Conservation (phyloP, 2,329 filamentous ascomycete genomes). For the Tolypocladium cylindrosporum region DNA sequence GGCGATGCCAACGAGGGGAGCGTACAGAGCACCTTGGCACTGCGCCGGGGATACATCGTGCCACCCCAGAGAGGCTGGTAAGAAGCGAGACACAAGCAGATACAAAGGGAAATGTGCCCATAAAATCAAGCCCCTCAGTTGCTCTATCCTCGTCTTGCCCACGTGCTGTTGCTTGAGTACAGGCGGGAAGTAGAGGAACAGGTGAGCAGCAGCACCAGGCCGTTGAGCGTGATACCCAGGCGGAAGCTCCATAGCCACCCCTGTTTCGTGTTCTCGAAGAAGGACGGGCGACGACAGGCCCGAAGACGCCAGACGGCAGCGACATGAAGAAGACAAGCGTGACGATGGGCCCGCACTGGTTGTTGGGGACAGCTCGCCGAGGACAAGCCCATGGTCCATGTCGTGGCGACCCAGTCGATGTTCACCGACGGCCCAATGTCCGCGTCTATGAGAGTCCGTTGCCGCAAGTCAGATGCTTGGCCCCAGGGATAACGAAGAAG, state of each 20-base stretch:
- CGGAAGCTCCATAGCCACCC: not conserved
- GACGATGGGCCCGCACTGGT: not conserved
- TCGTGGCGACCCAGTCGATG: not conserved
- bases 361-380: not conserved
- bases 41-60: not conserved
- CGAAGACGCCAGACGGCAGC: not conserved
- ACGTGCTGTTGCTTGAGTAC: not conserved
- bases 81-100: not conserved
- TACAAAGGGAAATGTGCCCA: not conserved
- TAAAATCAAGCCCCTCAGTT: not conserved
- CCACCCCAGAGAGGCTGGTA: not conserved
- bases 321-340: not conserved
- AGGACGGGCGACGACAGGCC: not conserved
- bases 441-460: not conserved
- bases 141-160: not conserved
- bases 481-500: no score
- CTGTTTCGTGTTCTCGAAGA: not conserved
- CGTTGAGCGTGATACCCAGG: not conserved
- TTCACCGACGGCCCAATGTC: not conserved
- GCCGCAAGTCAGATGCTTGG: not conserved
- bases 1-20: not conserved
- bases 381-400: not conserved
- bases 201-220: not conserved
- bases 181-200: not conserved
- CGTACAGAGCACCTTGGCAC: not conserved